Conservation (phyloP, 129 eudicot species). For the Tanacetum coccineum region DNA sequence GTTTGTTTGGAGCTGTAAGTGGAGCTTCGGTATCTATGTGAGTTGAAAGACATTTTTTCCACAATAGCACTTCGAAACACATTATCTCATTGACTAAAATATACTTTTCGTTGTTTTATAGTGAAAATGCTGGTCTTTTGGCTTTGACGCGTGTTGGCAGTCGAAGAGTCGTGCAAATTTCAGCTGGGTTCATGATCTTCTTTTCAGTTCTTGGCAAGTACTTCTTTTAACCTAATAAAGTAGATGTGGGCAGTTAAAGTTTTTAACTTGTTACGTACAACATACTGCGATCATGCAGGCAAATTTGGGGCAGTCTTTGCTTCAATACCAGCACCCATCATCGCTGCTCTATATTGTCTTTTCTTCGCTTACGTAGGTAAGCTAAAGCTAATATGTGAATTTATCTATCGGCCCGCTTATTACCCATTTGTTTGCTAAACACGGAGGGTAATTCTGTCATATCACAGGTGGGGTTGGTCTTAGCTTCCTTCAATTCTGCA, state of each 20-base stretch:
- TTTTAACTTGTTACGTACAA: too few relatives aligned
- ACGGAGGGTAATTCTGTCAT: constrained; percentile 6
- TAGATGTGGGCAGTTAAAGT: too few relatives aligned
- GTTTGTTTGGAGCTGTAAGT: constrained; percentile 58
- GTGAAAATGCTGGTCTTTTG: constrained; percentile 78
- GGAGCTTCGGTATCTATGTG: too few relatives aligned
- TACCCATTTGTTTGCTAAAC: constrained; percentile 7
- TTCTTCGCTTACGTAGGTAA: constrained; percentile 88
- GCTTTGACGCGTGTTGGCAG: constrained; percentile 71
- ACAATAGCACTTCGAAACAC: too few relatives aligned
- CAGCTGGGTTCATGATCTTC: too few relatives aligned
- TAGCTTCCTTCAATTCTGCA: too few relatives aligned
- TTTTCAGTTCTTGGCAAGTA: too few relatives aligned
- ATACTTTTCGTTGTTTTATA: constrained; percentile 15
- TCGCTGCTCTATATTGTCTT: constrained; percentile 88
- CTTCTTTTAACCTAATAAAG: too few relatives aligned
- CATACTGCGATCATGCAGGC: constrained; percentile 32
- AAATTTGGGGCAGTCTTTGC: constrained; percentile 96
- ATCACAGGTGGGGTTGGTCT: constrained; percentile 54
- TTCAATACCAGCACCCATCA: constrained; percentile 87
- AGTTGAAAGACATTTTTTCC: too few relatives aligned
- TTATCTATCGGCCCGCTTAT: too few relatives aligned
- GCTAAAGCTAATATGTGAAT: too few relatives aligned
- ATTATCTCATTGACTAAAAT: constrained; percentile 1
- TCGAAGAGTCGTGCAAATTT: constrained; percentile 68